These are phyloP conservation scores for Yamadazyma membranifaciens DNA, from an alignment of 1,139 yeast species.

Conservation along the genomic window DNA sequence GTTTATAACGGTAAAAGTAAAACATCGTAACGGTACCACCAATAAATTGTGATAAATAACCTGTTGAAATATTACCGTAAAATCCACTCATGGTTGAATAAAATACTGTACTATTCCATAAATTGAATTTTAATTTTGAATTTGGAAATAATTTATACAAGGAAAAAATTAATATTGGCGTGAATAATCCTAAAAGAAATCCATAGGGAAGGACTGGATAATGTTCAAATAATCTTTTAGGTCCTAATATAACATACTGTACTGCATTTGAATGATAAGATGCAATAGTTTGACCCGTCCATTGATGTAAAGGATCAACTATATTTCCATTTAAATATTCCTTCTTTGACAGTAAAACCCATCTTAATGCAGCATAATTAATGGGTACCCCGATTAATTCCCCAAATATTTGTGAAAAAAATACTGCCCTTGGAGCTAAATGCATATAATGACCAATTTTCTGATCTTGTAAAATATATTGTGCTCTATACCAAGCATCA, in stretches of 20 bases:
- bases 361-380: slow-evolving; percentile 42
- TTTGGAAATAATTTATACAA: slow-evolving; percentile 23
- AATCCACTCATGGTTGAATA: slow-evolving; percentile 46
- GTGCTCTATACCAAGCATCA: slow-evolving; percentile 54
- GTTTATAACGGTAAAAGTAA: slow-evolving; percentile 36
- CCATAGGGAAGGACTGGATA: slow-evolving; percentile 45
- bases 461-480: slow-evolving; percentile 46
- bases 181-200: slow-evolving; percentile 37
- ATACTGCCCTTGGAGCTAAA: slow-evolving; percentile 45
- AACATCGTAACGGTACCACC: slow-evolving; percentile 47
- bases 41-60: slow-evolving; percentile 43
- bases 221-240: slow-evolving; percentile 35
- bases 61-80: slow-evolving; percentile 52
- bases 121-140: slow-evolving; percentile 23
- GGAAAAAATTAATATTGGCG: slow-evolving; percentile 32
- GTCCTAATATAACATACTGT: slow-evolving; percentile 50
- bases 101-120: slow-evolving; percentile 49
- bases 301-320: slow-evolving; percentile 46
- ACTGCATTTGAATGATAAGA: slow-evolving; percentile 48
- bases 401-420: slow-evolving; percentile 48
- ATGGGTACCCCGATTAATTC: slow-evolving; percentile 50
- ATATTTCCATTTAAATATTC: slow-evolving; percentile 36
- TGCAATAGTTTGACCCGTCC: slow-evolving; percentile 48
- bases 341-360: slow-evolving; percentile 41
- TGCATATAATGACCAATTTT: slow-evolving; percentile 48